Evolutionary conservation across 352 stramenopile species (phyloP).

Genomic region (Vaucheria bursata): DNA sequence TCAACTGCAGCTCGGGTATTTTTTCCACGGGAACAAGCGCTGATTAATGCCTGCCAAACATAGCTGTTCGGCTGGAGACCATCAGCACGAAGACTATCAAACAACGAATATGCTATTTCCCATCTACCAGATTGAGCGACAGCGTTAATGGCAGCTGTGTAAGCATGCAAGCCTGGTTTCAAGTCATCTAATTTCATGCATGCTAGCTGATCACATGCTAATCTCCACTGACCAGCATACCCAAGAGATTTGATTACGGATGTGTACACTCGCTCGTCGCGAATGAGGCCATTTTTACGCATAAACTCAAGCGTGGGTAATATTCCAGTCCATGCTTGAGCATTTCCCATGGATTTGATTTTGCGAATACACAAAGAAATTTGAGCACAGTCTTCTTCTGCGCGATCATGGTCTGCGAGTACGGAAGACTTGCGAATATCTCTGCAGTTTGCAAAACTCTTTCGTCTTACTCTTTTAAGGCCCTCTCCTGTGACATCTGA

Average conservation of each 20-base stretch:
- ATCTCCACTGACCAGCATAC: background rate
- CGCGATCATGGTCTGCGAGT: no score
- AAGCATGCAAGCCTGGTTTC: background rate
- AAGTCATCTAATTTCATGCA: background rate
- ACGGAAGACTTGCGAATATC: no score
- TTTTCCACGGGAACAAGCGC: background rate
- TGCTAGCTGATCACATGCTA: background rate
- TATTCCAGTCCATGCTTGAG: background rate
- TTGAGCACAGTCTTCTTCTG: background rate
- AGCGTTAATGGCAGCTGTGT: background rate
- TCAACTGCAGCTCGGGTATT: background rate
- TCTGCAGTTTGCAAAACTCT: no score
- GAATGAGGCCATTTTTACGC: background rate
- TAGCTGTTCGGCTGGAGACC: background rate
- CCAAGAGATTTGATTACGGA: background rate
- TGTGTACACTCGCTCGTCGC: slow-evolving; percentile 1
- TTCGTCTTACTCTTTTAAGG: no score
- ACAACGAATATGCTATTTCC: background rate
- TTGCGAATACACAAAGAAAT: background rate
- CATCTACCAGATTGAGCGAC: background rate
- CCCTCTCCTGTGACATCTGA: no score
- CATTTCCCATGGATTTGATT: background rate
- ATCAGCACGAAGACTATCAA: background rate
- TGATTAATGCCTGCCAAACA: background rate
- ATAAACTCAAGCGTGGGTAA: background rate